A percentile compares a stretch with the other conserved stretches of the same genome.
Evolutionary conservation across 345 rosid species (phyloP).

Genomic region (Populus euphratica): DNA sequence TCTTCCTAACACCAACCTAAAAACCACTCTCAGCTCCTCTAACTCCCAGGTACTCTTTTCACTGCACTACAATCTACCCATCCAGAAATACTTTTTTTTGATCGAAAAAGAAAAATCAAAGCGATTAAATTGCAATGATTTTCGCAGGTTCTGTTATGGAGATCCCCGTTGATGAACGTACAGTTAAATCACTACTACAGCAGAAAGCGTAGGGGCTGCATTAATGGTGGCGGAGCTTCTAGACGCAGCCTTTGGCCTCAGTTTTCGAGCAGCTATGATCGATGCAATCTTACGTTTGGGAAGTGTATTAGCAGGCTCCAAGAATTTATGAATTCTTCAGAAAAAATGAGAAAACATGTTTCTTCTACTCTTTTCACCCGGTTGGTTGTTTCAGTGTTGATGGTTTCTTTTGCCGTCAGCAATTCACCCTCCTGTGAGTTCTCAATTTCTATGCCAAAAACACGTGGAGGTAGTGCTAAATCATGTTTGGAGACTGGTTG

Average conservation of each 20-base stretch:
- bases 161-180: conserved; percentile 2
- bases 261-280: conserved; percentile 22
- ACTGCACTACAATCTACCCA: not conserved
- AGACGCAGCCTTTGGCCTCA: not conserved
- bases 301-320: conserved; percentile 17
- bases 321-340: conserved; percentile 25
- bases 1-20: conserved; percentile 6
- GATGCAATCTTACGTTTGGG: conserved; percentile 21
- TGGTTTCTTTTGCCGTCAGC: conserved; percentile 53
- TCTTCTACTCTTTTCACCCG: conserved; percentile 42
- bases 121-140: not conserved
- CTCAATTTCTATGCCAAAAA: not conserved
- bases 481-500: not conserved
- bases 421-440: conserved; percentile 61
- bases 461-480: not conserved
- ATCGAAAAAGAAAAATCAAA: not conserved
- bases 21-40: conserved; percentile 14
- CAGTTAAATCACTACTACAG: not conserved
- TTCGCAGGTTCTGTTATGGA: conserved; percentile 41
- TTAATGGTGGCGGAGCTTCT: conserved; percentile 5
- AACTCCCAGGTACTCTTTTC: conserved; percentile 36
- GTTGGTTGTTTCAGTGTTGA: conserved; percentile 41
- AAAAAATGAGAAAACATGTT: conserved; percentile 32
- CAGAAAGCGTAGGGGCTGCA: conserved; percentile 16
- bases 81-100: not conserved